phyloP scores from a whole-genome alignment of 768 basidiomycete genomes.

The Pleurotus eryngii region DNA sequence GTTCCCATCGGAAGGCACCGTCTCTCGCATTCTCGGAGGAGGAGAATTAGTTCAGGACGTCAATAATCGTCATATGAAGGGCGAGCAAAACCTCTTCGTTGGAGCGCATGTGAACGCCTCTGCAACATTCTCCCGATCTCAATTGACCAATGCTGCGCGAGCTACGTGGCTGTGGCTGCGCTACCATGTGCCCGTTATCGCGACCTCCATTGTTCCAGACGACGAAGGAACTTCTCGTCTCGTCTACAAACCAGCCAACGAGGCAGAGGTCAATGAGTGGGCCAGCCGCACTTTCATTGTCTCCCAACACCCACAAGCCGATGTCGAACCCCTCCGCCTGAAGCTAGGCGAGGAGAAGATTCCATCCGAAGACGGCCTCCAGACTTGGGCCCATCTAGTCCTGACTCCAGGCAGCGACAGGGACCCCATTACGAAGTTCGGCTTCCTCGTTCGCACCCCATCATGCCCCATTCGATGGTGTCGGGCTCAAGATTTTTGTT shows the following conservation, averaged over 20 bases:
- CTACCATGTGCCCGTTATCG: slow-evolving; percentile 17
- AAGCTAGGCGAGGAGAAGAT: slow-evolving; percentile 9
- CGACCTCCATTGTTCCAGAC: slow-evolving; percentile 14
- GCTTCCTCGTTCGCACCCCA: slow-evolving; percentile 18
- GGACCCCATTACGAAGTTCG: slow-evolving; percentile 10
- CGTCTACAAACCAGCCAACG: background rate
- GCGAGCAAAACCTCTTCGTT: slow-evolving; percentile 21
- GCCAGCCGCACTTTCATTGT: slow-evolving; percentile 16
- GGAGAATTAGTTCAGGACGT: slow-evolving; percentile 18
- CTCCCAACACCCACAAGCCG: slow-evolving; percentile 6
- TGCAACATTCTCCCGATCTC: background rate
- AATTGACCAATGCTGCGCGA: slow-evolving; percentile 10
- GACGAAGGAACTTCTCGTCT: slow-evolving; percentile 11
- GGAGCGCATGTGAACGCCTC: slow-evolving; percentile 13
- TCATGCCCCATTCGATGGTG: slow-evolving; percentile 22
- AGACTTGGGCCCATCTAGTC: slow-evolving; percentile 22
- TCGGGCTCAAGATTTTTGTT: slow-evolving; percentile 18
- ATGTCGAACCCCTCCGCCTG: slow-evolving; percentile 17
- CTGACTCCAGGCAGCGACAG: background rate
- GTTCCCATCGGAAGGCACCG: background rate
- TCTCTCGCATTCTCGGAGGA: slow-evolving; percentile 13
- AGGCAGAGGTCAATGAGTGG: slow-evolving; percentile 14
- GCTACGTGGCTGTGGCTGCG: slow-evolving; percentile 18
- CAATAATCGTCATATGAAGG: slow-evolving; percentile 15
- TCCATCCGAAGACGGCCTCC: slow-evolving; percentile 15